Evolutionary conservation across 345 rosid species (phyloP).

Genomic region (Eucalyptus curtisii): DNA sequence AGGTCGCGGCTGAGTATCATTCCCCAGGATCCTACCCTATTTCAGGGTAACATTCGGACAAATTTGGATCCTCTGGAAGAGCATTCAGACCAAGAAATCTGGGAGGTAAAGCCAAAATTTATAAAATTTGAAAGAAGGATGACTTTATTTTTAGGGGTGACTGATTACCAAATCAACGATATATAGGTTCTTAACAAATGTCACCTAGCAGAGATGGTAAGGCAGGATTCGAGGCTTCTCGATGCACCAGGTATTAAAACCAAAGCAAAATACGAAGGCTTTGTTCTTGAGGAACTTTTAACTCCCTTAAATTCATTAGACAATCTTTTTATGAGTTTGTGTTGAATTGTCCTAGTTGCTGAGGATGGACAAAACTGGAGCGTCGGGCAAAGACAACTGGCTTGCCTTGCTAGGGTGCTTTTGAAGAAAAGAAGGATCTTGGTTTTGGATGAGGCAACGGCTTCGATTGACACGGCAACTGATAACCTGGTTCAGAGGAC

Average conservation of each 20-base stretch:
- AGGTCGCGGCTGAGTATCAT: constrained; percentile 75
- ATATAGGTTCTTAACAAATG: constrained; percentile 48
- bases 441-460: background rate
- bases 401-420: constrained; percentile 77
- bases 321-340: constrained; percentile 5
- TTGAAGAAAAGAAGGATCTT: background rate
- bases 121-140: background rate
- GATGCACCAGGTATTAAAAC: constrained; percentile 36
- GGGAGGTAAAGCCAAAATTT: constrained; percentile 32
- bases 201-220: constrained; percentile 31
- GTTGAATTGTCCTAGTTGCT: constrained; percentile 16
- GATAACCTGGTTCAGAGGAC: constrained; percentile 71
- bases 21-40: constrained; percentile 82
- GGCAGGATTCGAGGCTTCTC: constrained; percentile 40
- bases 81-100: constrained; percentile 71
- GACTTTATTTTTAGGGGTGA: background rate
- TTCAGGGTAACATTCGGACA: constrained; percentile 73
- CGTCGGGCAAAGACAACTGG: constrained; percentile 87
- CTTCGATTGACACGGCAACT: background rate
- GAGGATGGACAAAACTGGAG: constrained; percentile 95
- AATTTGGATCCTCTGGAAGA: constrained; percentile 75
- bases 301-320: background rate
- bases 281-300: background rate
- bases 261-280: background rate
- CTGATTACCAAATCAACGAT: background rate